Base-by-base conservation (phyloP, 177 flowering plant species). In the Vitis hybrid region DNA sequence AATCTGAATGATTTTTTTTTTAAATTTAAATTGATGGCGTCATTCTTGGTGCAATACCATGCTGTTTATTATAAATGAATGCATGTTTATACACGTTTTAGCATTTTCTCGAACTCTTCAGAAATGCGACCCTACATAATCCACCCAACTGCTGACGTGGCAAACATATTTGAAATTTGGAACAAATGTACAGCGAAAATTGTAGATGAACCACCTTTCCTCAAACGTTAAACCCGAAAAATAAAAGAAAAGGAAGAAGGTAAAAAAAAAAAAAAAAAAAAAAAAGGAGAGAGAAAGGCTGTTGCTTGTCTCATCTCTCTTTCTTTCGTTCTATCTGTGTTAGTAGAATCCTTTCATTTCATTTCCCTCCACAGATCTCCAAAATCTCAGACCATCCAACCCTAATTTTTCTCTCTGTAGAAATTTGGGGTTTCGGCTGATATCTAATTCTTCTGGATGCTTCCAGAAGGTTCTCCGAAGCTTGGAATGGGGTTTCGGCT, bases 301-400 rank as follows among this genome's bases (percentile, higher is more conserved):
- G 14, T 32, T 11, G 32, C 61, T 63, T 54, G 66, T 54, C 64
- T 49, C 11, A 20, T 60, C 53, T 54, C 73, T 61, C 53, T 24
- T 24, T 11, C 6, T 35, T 35, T 35, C 46, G 8, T 35, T 35
- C 46, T 4, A 35, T 35, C 6, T 35, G 46, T 0, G 46, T 35
- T 35, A 35, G 46, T 17, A 67, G 51, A 32, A n/a, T 51, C 74
- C 48, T n/a, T 54, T 49, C 66, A 49, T 61, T 71, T 76, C 56
- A 32, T 52, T 77, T 75, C 73, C 76, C 73, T 75, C 76, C 76
- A 61, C 71, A 65, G 76, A 78, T 78, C 81, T 78, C 76, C 64
- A 71, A 67, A 54, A 18, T 56, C 21, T 55, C 53, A 54, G 24
- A 35, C 51, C 21, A 2, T 20, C 63, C 53, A 68, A 64, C 70